Percentiles rank a stretch among this genome's conserved stretches.
These are phyloP conservation scores for Penicillium paradoxum DNA, from an alignment of 495 filamentous ascomycete species.

Conservation along the genomic window DNA sequence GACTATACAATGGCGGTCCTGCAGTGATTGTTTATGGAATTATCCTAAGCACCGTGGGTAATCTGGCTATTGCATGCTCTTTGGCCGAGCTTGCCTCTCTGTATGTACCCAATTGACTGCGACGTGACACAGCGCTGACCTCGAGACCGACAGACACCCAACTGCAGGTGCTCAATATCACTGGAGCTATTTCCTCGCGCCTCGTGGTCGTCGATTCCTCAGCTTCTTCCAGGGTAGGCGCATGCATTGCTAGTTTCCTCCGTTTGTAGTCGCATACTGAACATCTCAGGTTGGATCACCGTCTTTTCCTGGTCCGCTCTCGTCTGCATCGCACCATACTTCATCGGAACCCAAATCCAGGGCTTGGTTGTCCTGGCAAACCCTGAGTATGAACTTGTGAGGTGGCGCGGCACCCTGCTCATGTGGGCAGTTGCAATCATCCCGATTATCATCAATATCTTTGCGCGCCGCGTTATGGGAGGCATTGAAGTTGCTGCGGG, in stretches of 20 bases:
- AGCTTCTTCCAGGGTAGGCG: constrained; percentile 42
- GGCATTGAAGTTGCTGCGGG: constrained; percentile 44
- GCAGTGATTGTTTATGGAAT: constrained; percentile 28
- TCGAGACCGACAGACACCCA: constrained; percentile 21
- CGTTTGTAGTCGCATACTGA: constrained; percentile 1
- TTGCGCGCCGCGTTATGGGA: constrained; percentile 38
- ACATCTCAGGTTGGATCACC: constrained; percentile 25
- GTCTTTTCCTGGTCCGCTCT: constrained; percentile 41
- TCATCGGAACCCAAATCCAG: constrained; percentile 46
- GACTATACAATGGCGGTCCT: constrained; percentile 30
- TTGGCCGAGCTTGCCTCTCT: constrained; percentile 36
- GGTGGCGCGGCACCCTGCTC: constrained; percentile 48
- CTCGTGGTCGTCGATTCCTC: constrained; percentile 31
- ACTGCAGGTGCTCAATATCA: constrained; percentile 43
- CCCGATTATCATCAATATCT: constrained; percentile 41
- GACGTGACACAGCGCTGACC: constrained; percentile 1
- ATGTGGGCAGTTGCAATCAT: constrained; percentile 41
- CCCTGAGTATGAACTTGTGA: constrained; percentile 34
- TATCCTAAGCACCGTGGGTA: constrained; percentile 23
- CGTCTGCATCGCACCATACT: constrained; percentile 43
- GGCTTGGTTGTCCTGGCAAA: constrained; percentile 42
- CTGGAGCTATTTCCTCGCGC: constrained; percentile 42
- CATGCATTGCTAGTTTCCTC: constrained; percentile 26
- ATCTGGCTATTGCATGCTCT: constrained; percentile 25
- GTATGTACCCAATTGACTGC: constrained; percentile 12